Evolutionary conservation across 164 flowering plant species (phyloP), one percentile per base, ranked within the genome.

Genomic region (Warburgia ugandensis): DNA sequence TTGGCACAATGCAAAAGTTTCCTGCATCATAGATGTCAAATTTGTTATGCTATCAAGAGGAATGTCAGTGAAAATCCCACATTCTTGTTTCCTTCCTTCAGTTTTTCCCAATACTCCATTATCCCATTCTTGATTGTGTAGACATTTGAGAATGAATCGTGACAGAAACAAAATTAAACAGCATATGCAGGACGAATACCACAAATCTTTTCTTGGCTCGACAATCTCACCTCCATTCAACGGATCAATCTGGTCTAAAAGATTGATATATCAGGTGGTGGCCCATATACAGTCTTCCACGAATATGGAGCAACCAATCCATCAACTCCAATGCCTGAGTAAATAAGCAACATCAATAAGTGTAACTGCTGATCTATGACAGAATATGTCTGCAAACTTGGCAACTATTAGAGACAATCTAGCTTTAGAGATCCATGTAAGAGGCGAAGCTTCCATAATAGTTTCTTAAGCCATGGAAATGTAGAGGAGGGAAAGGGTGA

Each of bases 241-340:
- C 32, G 6, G 16, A 29, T 11, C 31, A 14, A 9, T 10, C 27
- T 29, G 12, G 14, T 16, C 76, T 83, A 92, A 54, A 88, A 92
- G 29, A 88, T 71, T 19, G 85, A 74, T 68, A 67, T 55, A 58
- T 92, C 98, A 30, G 91, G 84, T 10, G 95, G 96, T 0, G 98
- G 95, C 44, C 98, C 98, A 35, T 92, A 88, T 23, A 92, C 68
- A n/a, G 80, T 72, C 60, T 50, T 70, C 98, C 96, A 92, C 36
- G 98, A 92, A 60, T 58, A 66, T 29, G 98, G 96, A 54, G 75
- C 70, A 17, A 68, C 29, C 98, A 96, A 91, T 58, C 78, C 76
- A 33, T 60, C 62, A 30, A 47, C 69, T 28, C 63, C 75, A 51
- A 59, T 66, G 23, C 86, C 92, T 81, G 80, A 32, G 67, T 25